These are phyloP conservation scores for Euphrasia confusa DNA, from an alignment of 257 asterid species.

Conservation along the genomic window DNA sequence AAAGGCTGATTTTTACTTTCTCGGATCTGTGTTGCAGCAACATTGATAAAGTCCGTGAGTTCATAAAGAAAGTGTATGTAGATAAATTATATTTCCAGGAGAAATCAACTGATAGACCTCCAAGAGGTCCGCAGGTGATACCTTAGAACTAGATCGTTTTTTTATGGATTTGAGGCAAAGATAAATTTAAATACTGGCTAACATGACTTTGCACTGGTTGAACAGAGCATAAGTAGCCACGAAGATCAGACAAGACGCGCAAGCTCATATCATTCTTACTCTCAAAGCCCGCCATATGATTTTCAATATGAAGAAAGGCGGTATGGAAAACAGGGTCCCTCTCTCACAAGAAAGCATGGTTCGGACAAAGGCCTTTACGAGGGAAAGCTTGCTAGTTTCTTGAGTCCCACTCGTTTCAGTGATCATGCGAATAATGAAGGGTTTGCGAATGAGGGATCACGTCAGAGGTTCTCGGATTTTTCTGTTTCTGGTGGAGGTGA, in stretches of 20 bases:
- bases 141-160: conserved; percentile 20
- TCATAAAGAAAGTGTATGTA: conserved; percentile 67
- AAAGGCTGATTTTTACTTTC: conserved; percentile 8
- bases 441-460: conserved; percentile 56
- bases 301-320: conserved; percentile 93
- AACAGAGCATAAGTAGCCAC: conserved; percentile 58
- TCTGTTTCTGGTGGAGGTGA: conserved; percentile 63
- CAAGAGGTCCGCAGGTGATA: conserved; percentile 76
- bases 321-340: conserved; percentile 60
- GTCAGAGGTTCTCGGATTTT: conserved; percentile 53
- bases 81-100: conserved; percentile 54
- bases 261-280: conserved; percentile 92
- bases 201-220: conserved; percentile 27
- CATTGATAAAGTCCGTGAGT: conserved; percentile 71
- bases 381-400: conserved; percentile 70
- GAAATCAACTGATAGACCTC: conserved; percentile 63
- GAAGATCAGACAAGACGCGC: conserved; percentile 84
- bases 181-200: conserved; percentile 24
- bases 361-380: conserved; percentile 85
- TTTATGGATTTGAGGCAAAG: not conserved
- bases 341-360: conserved; percentile 69
- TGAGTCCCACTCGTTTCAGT: conserved; percentile 64
- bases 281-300: conserved; percentile 99
- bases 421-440: conserved; percentile 46
- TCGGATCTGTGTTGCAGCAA: conserved; percentile 55